A percentile compares a stretch with the other conserved stretches of the same genome.
phyloP scores from a whole-genome alignment of 2,329 filamentous ascomycete genomes.

The Fusarium chaquense region DNA sequence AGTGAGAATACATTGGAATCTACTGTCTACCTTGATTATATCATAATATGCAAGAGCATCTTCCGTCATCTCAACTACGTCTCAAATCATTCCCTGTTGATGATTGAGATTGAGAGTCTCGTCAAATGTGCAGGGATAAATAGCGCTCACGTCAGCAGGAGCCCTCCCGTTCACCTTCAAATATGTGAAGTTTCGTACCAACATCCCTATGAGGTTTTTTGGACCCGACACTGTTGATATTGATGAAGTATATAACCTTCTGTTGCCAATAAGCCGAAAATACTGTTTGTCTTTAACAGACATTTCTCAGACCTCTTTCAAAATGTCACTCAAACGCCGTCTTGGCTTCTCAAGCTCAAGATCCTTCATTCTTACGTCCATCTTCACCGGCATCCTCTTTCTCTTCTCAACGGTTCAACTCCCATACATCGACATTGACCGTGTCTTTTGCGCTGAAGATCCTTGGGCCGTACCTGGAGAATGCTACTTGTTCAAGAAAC shows the following conservation, averaged over 20 bases:
- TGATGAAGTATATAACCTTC: too few species aligned
- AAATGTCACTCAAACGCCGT: neutral
- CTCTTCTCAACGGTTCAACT: conserved; percentile 21
- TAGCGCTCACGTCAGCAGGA: neutral
- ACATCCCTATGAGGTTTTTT: neutral
- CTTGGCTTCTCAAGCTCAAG: conserved; percentile 11
- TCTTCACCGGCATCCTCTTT: neutral
- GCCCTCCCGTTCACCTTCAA: neutral
- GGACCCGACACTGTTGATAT: neutral
- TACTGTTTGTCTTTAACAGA: too few species aligned
- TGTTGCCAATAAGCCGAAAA: too few species aligned
- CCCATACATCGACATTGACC: conserved; percentile 11
- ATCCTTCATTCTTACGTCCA: neutral
- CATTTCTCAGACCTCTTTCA: neutral
- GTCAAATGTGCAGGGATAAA: neutral
- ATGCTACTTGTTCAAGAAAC: conserved; percentile 12
- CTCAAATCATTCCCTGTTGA: neutral
- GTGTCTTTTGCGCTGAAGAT: conserved; percentile 7
- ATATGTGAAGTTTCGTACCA: neutral
- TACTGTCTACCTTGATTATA: neutral
- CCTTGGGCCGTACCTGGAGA: conserved; percentile 9
- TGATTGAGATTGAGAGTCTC: neutral
- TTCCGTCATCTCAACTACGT: neutral
- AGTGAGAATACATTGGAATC: neutral
- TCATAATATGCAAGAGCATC: neutral